These are phyloP conservation scores for Fusarium tricinctum DNA, from an alignment of 2,329 filamentous ascomycete species.

Conservation along the genomic window DNA sequence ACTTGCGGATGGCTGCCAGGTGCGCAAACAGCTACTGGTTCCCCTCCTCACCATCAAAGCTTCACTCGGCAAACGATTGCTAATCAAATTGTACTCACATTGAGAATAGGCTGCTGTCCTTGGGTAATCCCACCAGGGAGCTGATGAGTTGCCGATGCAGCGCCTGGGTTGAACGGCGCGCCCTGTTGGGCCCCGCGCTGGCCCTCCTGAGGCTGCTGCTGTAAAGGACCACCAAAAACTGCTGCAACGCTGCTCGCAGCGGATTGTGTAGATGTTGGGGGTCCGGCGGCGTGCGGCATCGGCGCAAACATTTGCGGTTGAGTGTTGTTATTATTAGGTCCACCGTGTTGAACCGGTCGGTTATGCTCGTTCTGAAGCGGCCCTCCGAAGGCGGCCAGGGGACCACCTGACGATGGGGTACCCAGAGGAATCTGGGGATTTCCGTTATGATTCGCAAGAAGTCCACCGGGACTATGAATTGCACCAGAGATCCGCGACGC, in stretches of 20 bases:
- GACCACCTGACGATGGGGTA: slow-evolving; percentile 63
- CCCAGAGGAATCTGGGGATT: slow-evolving; percentile 68
- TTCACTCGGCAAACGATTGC: slow-evolving; percentile 15
- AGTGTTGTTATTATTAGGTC: slow-evolving; percentile 61
- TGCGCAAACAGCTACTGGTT: slow-evolving; percentile 20
- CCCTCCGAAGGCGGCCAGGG: slow-evolving; percentile 67
- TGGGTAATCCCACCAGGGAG: slow-evolving; percentile 58
- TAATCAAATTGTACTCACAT: slow-evolving; percentile 60
- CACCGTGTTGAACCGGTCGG: slow-evolving; percentile 66
- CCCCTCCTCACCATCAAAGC: slow-evolving; percentile 16
- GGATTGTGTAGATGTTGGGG: slow-evolving; percentile 67
- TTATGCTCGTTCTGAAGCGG: slow-evolving; percentile 67
- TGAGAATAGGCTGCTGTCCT: slow-evolving; percentile 62
- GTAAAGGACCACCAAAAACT: slow-evolving; percentile 78
- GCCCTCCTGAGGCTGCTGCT: slow-evolving; percentile 74
- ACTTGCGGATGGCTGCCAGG: slow-evolving; percentile 25
- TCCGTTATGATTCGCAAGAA: slow-evolving; percentile 80
- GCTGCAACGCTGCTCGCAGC: slow-evolving; percentile 71
- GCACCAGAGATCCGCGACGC: slow-evolving; percentile 83
- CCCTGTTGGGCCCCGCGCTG: slow-evolving; percentile 63
- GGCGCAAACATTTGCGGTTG: slow-evolving; percentile 72
- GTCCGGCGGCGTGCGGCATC: slow-evolving; percentile 64
- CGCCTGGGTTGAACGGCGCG: slow-evolving; percentile 63
- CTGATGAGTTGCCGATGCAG: slow-evolving; percentile 57
- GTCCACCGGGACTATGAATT: slow-evolving; percentile 92